Conservation (phyloP, 1,284 basidiomycete genomes). For the Trametes polyzona region DNA sequence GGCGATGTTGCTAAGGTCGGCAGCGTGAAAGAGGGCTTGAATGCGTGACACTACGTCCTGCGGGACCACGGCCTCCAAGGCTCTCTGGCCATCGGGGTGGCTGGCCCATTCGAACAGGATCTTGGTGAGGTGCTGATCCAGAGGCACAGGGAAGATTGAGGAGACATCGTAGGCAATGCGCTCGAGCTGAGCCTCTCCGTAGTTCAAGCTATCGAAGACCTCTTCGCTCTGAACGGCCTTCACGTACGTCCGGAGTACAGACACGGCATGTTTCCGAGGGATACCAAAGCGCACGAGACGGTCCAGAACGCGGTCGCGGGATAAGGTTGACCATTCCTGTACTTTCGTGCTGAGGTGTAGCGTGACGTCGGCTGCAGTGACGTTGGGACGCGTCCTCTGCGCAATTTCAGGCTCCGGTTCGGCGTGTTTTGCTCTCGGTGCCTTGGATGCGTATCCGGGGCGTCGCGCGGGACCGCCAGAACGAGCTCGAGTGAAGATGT, state of each 20-base stretch:
- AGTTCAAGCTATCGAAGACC: conserved; percentile 42
- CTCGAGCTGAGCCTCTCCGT: conserved; percentile 39
- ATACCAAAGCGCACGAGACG: conserved; percentile 52
- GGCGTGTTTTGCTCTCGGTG: not conserved
- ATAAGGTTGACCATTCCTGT: conserved; percentile 33
- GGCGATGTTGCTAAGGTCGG: conserved; percentile 45
- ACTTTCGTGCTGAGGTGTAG: conserved; percentile 25
- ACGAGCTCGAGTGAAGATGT: conserved; percentile 1
- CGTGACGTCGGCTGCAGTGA: conserved; percentile 14
- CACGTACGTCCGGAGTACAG: conserved; percentile 43
- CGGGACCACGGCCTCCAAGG: conserved; percentile 33
- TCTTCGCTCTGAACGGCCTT: conserved; percentile 36
- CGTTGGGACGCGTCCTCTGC: no score
- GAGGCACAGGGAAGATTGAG: conserved; percentile 24
- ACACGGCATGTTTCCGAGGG: conserved; percentile 35
- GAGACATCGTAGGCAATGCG: conserved; percentile 33
- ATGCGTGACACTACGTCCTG: conserved; percentile 41
- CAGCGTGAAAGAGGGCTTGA: conserved; percentile 41
- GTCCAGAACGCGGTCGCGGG: not conserved
- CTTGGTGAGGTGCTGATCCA: conserved; percentile 41
- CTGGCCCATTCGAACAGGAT: conserved; percentile 57
- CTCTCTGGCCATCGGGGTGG: conserved; percentile 34
- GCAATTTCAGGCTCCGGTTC: not conserved
- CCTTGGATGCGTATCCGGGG: not conserved
- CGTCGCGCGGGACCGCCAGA: not conserved